Conservation (phyloP, 2,329 filamentous ascomycete species). For the Sclerotinia subarctica region DNA sequence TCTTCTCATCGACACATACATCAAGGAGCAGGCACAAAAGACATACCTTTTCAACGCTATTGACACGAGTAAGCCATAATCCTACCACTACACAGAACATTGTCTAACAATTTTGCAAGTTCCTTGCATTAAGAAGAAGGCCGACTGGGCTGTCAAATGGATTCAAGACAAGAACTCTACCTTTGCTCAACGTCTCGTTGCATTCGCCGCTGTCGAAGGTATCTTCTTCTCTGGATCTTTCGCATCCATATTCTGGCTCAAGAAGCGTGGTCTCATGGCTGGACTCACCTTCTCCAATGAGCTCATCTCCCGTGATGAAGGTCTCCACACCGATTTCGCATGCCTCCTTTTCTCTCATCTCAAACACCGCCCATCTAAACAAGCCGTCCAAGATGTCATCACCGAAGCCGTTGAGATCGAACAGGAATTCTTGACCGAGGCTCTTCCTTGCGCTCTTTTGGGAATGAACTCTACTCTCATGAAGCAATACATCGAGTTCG, state of each 20-base stretch:
- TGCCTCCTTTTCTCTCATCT: conserved; percentile 97
- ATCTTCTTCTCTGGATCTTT: conserved; percentile 99
- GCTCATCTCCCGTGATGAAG: conserved; percentile 98
- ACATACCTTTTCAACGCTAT: conserved; percentile 97
- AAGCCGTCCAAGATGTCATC: conserved; percentile 83
- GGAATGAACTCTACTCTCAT: conserved; percentile 97
- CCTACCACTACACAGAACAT: background rate
- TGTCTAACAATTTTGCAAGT: conserved; percentile 50
- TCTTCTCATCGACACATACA: conserved; percentile 97
- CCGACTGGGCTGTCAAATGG: conserved; percentile 95
- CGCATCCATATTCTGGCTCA: conserved; percentile 99
- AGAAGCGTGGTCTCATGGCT: conserved; percentile 99
- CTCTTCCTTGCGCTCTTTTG: conserved; percentile 85
- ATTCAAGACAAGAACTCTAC: conserved; percentile 91
- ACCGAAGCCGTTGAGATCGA: conserved; percentile 91
- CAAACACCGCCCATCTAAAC: conserved; percentile 81
- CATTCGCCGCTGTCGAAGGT: conserved; percentile 96
- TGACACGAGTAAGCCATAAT: conserved; percentile 73
- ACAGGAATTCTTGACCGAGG: conserved; percentile 96
- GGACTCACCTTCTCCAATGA: conserved; percentile 99
- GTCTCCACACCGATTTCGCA: conserved; percentile 98
- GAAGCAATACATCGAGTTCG: conserved; percentile 99
- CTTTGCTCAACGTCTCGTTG: conserved; percentile 91
- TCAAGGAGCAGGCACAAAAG: conserved; percentile 94
- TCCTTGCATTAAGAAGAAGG: conserved; percentile 97